phyloP scores from a whole-genome alignment of 768 basidiomycete genomes.

The Lactifluus pinguis region DNA sequence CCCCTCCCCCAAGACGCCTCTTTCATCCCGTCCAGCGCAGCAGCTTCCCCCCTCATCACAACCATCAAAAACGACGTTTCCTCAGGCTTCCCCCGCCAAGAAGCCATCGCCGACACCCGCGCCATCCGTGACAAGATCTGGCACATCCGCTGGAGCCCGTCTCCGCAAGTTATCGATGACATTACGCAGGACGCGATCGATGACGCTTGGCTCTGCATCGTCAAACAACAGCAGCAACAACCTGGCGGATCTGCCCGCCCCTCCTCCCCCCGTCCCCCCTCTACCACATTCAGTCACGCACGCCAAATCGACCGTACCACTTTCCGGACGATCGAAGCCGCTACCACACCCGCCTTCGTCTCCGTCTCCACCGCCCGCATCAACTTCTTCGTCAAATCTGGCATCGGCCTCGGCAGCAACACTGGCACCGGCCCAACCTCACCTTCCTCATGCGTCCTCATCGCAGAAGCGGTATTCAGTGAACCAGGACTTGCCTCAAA shows the following conservation, averaged over 20 bases:
- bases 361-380: neutral
- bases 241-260: conserved; percentile 18
- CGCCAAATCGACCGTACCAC: conserved; percentile 20
- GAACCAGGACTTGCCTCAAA: conserved; percentile 4
- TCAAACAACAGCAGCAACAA: conserved; percentile 21
- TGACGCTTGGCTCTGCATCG: conserved; percentile 25
- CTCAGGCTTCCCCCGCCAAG: neutral
- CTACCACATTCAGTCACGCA: conserved; percentile 21
- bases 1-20: neutral
- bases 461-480: conserved; percentile 4
- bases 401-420: neutral
- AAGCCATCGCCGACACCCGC: conserved; percentile 8
- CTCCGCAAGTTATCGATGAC: conserved; percentile 25
- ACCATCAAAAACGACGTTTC: neutral
- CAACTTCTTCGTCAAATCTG: neutral
- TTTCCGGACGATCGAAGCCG: conserved; percentile 30
- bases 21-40: neutral
- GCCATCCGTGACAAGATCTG: neutral
- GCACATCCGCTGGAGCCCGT: conserved; percentile 9
- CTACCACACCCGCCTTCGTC: conserved; percentile 28
- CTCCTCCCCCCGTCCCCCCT: conserved; percentile 28
- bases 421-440: neutral
- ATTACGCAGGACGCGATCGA: conserved; percentile 39
- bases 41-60: neutral
- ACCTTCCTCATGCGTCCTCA: neutral